These are phyloP conservation scores for Hypoxylon fragiforme DNA, from an alignment of 495 filamentous ascomycete genomes.

Conservation along the genomic window DNA sequence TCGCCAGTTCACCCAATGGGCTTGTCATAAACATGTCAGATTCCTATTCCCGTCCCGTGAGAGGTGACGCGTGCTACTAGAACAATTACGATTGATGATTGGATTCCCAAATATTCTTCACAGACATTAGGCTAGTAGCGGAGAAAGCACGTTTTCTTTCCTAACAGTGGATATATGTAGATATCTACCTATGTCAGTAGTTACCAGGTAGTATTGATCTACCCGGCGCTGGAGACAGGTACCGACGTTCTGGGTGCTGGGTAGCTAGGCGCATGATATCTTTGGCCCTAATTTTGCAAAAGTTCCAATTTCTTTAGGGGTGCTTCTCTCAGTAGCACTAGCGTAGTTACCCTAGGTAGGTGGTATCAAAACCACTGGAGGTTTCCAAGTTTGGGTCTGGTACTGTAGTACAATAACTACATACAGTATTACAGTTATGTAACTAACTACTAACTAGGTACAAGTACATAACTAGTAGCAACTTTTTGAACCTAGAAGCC, in stretches of 20 bases:
- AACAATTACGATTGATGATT: conserved; percentile 28
- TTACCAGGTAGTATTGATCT: not conserved
- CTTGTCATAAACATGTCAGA: conserved; percentile 36
- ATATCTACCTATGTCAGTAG: not conserved
- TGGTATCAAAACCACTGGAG: no score
- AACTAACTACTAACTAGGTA: no score
- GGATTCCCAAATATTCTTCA: conserved; percentile 25
- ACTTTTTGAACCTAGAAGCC: no score
- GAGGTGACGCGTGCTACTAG: conserved; percentile 27
- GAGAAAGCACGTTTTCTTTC: conserved; percentile 25
- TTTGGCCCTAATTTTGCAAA: conserved; percentile 21
- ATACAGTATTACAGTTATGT: no score
- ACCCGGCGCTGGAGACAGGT: not conserved
- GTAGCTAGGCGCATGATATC: conserved; percentile 14
- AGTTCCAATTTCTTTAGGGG: conserved; percentile 21
- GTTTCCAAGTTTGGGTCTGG: no score
- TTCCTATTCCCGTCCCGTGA: conserved; percentile 28
- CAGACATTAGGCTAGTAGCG: conserved; percentile 27
- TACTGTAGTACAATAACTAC: no score
- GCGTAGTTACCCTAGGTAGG: no score
- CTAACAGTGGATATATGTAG: conserved; percentile 9
- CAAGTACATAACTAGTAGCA: no score
- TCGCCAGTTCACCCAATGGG: conserved; percentile 25
- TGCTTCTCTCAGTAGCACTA: no score
- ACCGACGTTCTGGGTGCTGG: conserved; percentile 4